Evolutionary conservation across 2,329 filamentous ascomycete genomes (phyloP).

Genomic region (Fusarium nodosum): DNA sequence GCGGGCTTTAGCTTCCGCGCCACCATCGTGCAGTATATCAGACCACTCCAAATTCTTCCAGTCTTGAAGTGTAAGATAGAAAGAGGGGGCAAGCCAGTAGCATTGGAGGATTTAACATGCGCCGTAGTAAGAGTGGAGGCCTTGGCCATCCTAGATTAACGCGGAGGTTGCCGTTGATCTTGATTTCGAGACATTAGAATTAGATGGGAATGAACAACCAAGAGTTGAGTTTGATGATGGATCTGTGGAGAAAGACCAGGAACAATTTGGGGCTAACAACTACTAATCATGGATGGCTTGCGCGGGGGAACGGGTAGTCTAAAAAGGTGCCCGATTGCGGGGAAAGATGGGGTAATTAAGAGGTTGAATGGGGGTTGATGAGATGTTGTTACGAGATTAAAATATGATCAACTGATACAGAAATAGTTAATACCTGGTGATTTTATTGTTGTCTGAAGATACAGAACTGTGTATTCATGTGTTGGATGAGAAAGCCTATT

Average conservation of each 20-base stretch:
- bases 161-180: background rate
- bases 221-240: conserved; percentile 5
- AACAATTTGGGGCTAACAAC: background rate
- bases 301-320: conserved; percentile 44
- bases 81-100: conserved; percentile 15
- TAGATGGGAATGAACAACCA: background rate
- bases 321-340: conserved; percentile 32
- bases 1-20: conserved; percentile 39
- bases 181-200: conserved; percentile 1
- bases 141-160: conserved; percentile 25
- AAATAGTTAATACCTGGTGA: background rate
- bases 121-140: background rate
- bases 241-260: conserved; percentile 21
- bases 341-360: conserved; percentile 42
- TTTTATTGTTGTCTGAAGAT: background rate
- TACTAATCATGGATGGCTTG: conserved; percentile 21
- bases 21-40: conserved; percentile 14
- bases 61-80: background rate
- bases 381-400: conserved; percentile 5
- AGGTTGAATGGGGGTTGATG: background rate
- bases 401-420: background rate
- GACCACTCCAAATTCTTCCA: conserved; percentile 20
- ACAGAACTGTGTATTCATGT: background rate
- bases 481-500: background rate
- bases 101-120: background rate